Conservation (phyloP, 78 protist genomes). For the Protostelium mycophagum region DNA sequence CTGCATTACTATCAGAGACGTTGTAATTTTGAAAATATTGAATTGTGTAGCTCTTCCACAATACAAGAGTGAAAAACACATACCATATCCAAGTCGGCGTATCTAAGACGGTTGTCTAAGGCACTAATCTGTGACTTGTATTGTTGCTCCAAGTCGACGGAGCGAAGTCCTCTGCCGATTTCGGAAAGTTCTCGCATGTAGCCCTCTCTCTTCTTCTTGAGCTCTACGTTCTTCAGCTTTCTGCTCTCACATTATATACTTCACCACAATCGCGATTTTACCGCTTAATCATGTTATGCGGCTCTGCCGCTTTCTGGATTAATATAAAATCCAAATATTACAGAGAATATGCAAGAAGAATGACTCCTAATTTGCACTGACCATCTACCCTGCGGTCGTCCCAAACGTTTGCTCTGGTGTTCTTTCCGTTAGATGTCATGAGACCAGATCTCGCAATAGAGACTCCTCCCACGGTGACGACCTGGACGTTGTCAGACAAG, state of each 20-base stretch:
- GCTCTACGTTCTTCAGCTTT: background rate
- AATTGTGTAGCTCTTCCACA: too few species aligned
- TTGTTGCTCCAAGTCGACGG: background rate
- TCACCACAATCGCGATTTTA: too few species aligned
- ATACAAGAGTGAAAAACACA: too few species aligned
- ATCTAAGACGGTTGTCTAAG: background rate
- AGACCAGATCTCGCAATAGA: conserved; percentile 82
- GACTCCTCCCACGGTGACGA: conserved; percentile 89
- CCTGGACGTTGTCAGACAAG: conserved; percentile 4
- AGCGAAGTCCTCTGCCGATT: background rate
- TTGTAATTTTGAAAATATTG: background rate
- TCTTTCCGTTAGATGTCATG: conserved; percentile 63
- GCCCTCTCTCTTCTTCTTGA: conserved; percentile 34
- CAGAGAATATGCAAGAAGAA: background rate
- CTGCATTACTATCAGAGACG: background rate
- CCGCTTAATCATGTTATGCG: too few species aligned
- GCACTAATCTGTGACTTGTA: background rate
- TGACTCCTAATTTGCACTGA: background rate
- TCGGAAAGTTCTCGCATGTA: conserved; percentile 8
- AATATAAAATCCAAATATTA: too few species aligned
- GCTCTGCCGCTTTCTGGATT: too few species aligned
- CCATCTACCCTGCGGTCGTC: conserved; percentile 31
- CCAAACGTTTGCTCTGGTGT: conserved; percentile 26
- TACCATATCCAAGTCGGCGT: background rate
- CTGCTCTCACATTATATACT: too few species aligned